Conservation (phyloP, 2,329 filamentous ascomycete genomes). For the Fusarium nematophilum region DNA sequence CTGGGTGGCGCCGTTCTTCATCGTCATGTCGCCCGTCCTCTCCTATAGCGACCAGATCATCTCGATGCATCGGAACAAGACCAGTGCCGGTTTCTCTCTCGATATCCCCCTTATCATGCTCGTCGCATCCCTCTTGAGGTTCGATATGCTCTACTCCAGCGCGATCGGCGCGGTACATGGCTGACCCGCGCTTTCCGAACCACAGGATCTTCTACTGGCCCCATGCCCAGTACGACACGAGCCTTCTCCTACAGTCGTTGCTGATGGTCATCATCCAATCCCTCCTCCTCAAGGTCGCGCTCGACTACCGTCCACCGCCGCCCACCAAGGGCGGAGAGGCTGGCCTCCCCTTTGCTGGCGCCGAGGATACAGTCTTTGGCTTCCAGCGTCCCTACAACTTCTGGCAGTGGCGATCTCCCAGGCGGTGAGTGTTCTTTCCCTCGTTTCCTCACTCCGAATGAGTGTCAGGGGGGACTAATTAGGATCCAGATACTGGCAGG, state of each 20-base stretch:
- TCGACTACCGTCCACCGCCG: conserved; percentile 72
- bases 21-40: conserved; percentile 71
- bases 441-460: not conserved
- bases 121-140: conserved; percentile 74
- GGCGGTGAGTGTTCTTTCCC: conserved; percentile 62
- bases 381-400: conserved; percentile 77
- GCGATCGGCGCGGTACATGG: conserved; percentile 2
- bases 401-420: conserved; percentile 82
- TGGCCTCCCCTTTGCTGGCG: conserved; percentile 70
- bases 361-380: conserved; percentile 51
- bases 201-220: conserved; percentile 76
- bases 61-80: conserved; percentile 72
- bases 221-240: conserved; percentile 72
- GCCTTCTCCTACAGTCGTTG: conserved; percentile 72
- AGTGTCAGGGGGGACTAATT: conserved; percentile 18
- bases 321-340: conserved; percentile 71
- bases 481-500: conserved; percentile 76
- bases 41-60: conserved; percentile 75
- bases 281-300: conserved; percentile 73
- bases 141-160: conserved; percentile 29
- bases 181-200: conserved; percentile 36
- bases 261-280: conserved; percentile 74
- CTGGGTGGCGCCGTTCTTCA: conserved; percentile 71
- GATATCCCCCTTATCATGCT: conserved; percentile 81
- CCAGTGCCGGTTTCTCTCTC: conserved; percentile 75